A percentile compares a stretch with the other conserved stretches of the same genome.
These are phyloP conservation scores for Puccinia coronata DNA, from an alignment of 1,284 basidiomycete genomes.

Conservation along the genomic window DNA sequence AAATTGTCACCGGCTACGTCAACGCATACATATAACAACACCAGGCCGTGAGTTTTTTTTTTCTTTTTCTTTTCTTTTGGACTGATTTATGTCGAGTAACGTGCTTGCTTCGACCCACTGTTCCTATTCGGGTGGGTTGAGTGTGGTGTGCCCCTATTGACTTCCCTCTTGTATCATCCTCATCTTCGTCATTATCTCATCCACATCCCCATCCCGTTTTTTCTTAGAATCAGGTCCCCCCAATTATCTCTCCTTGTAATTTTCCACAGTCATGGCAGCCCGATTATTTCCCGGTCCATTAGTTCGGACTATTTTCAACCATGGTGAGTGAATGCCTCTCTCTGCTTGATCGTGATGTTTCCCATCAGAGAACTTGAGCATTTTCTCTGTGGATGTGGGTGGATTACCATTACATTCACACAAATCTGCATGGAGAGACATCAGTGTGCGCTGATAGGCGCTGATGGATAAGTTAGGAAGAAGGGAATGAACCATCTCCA, in stretches of 20 bases:
- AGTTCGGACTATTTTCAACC: not conserved
- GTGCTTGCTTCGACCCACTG: not conserved
- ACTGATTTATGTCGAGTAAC: no score
- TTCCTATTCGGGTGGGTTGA: not conserved
- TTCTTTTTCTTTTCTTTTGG: not conserved
- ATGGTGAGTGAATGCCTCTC: not conserved
- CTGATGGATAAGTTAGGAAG: not conserved
- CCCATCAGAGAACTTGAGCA: not conserved
- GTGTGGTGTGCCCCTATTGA: not conserved
- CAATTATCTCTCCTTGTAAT: no score
- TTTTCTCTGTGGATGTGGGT: not conserved
- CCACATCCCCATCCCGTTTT: not conserved
- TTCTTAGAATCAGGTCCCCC: no score
- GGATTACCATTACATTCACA: no score
- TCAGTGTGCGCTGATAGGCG: no score
- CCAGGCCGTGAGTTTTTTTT: not conserved
- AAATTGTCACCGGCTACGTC: not conserved
- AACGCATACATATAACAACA: not conserved
- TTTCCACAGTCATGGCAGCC: not conserved
- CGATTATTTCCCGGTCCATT: not conserved
- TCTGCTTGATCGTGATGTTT: not conserved
- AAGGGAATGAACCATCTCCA: not conserved
- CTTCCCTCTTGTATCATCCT: not conserved
- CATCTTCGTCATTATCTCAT: not conserved
- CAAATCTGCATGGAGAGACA: not conserved